Percentiles rank a stretch among this genome's conserved stretches.
These are phyloP conservation scores for Kappamyces sp. DNA, from an alignment of 192 early-diverging fungal species.

Conservation along the genomic window DNA sequence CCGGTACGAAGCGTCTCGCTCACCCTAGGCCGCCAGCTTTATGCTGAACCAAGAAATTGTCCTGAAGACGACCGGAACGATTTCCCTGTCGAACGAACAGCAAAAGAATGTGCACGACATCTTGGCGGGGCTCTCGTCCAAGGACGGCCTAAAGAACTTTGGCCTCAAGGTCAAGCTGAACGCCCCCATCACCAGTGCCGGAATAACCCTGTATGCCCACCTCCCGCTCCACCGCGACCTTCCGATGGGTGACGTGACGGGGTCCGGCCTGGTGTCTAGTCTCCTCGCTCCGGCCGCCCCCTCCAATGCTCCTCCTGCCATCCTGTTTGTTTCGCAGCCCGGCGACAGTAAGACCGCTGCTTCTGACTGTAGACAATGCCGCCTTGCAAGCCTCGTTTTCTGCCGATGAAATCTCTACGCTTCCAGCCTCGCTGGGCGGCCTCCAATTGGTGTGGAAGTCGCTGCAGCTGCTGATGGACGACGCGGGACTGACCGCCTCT, in stretches of 20 bases:
- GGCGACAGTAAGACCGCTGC: too few relatives aligned
- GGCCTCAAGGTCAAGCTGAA: slow-evolving; percentile 5
- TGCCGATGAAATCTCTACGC: slow-evolving; percentile 8
- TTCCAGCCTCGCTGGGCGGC: slow-evolving; percentile 6
- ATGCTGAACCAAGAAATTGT: slow-evolving; percentile 5
- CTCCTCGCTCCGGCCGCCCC: too few relatives aligned
- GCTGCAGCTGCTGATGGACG: slow-evolving; percentile 2
- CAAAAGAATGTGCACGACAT: neutral
- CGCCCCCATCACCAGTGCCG: neutral
- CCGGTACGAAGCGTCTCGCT: neutral
- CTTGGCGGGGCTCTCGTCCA: neutral
- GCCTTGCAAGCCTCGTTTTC: slow-evolving; percentile 1
- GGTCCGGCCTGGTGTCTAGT: too few relatives aligned
- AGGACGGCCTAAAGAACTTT: slow-evolving; percentile 4
- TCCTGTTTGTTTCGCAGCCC: too few relatives aligned
- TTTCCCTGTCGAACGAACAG: slow-evolving; percentile 2
- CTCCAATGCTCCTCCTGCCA: too few relatives aligned
- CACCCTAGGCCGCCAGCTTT: slow-evolving; percentile 1
- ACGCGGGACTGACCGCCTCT: neutral
- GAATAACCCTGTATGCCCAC: slow-evolving; percentile 7
- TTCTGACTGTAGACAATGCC: neutral
- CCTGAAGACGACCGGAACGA: neutral
- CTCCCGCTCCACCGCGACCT: slow-evolving; percentile 7
- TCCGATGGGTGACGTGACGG: neutral
- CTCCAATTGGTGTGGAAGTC: slow-evolving; percentile 14